Base-by-base conservation (phyloP, 2,329 filamentous ascomycete species). In the Capronia coronata region DNA sequence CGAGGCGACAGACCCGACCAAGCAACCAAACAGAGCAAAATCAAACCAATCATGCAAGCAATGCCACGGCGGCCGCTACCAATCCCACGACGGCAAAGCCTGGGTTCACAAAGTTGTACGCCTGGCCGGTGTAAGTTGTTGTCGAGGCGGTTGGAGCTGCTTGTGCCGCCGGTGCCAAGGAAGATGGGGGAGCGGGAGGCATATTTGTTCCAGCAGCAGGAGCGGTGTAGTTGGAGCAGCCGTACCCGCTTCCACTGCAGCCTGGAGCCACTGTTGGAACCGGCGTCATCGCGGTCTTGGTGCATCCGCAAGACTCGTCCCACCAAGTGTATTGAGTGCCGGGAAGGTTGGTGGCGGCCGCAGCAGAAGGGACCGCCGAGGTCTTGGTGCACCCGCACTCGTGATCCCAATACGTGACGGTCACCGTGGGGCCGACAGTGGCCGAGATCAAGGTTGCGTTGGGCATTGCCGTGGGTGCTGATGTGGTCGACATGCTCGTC, bases 331-430 rank as follows among this genome's bases (percentile, higher is more conserved):
- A 57, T 38, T 46, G 42, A 13, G 48, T 51, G 16, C 51, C 51
- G 11, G 48, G 38, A 7, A 48, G 22, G 4, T 43, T 43, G 27
- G 43, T 47, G 29, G 25, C 47, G 37, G 53, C 48, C 11, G 53
- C 49, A 1, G 46, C 43, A 10, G n/a, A n/a, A n/a, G 50, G 46
- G 10, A 56, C 35, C 19, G 44, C 46, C 2, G 53, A 47, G 2
- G 47, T 57, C 43, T 55, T 57, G 9, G 43, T 46, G 51, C 57
- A 59, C 18, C 52, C 50, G 39, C 57, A 59, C 7, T 47, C 48
- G 3, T 46, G 25, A n/a, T 56, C 55, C 43, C 44, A 52, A 34
- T 55, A 56, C 10, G 55, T 57, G 32, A 58, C 49, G 42, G 55
- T 59, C 10, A 56, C 43, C 18, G 45, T 51, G 9, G 50, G 34